Evolutionary conservation across 2,329 filamentous ascomycete species (phyloP).

Genomic region (Cladosporium sp.): DNA sequence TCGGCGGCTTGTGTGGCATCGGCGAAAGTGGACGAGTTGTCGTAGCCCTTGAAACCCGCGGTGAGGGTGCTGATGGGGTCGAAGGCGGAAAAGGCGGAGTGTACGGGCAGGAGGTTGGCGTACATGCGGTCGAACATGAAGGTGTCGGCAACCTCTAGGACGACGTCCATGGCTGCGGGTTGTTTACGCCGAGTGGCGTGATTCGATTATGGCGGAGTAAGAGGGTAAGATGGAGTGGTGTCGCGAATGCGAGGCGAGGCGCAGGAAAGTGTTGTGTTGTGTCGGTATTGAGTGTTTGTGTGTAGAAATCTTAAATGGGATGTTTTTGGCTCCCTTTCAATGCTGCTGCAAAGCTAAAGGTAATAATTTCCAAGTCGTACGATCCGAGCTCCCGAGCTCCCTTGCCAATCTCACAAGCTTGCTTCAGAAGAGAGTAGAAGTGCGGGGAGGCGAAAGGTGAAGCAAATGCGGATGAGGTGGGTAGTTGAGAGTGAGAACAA

Average conservation of each 20-base stretch:
- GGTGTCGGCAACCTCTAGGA: conserved; percentile 79
- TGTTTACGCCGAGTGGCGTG: neutral
- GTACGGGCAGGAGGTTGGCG: conserved; percentile 60
- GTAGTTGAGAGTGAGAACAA: no score
- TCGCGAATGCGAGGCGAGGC: neutral
- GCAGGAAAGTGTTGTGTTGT: neutral
- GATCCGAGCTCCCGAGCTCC: no score
- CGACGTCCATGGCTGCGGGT: conserved; percentile 70
- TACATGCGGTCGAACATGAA: conserved; percentile 77
- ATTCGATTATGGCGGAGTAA: neutral
- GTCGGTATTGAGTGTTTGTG: neutral
- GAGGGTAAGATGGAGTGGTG: neutral
- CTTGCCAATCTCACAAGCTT: no score
- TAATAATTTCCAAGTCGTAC: no score
- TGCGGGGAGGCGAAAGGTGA: no score
- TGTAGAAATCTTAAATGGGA: neutral
- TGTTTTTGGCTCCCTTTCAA: no score
- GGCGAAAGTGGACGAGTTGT: conserved; percentile 46
- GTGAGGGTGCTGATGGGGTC: conserved; percentile 43
- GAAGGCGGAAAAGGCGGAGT: conserved; percentile 50
- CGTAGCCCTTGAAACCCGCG: conserved; percentile 39
- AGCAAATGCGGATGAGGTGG: no score
- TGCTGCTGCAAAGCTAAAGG: no score
- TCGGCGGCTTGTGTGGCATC: conserved; percentile 8
- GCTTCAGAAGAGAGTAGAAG: no score